Base-by-base conservation (phyloP, 2,329 filamentous ascomycete species). In the Furcasterigmium sp. region DNA sequence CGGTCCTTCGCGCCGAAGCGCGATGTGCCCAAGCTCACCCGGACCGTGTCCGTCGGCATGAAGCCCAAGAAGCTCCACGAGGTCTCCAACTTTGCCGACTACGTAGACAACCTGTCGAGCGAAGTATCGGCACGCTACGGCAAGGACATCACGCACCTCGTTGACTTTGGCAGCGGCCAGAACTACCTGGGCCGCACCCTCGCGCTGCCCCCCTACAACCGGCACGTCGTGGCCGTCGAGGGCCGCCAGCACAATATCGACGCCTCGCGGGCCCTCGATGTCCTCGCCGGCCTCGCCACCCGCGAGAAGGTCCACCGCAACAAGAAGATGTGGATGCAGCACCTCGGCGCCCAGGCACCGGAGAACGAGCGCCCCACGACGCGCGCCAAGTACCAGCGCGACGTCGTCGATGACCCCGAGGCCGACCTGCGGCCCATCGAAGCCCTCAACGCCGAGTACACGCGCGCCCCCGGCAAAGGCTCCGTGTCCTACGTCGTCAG, bases 131-230 rank as follows among this genome's bases (percentile, higher is more conserved):
- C 69, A 2, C 25, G 19, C 5, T 75, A 84, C 34, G 68, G 71
- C 1, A 64, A 71, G 38, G 65, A 73, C 13, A 82, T 96, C 47
- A 87, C 89, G 0, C 91, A 97, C 66, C 82, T 95, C 46, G 84
- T 97, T 39, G 93, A 98, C 65, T 95, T 97, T 63, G 93, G 93
- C 21, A 95, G 90, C 42, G 93, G 93, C 0, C 91, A 97, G 62
- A 97, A 96, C 58, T 98, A 98, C 57, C 80, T 98, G 4, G 91
- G 93, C 1, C 78, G 93, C 37, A 86, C 88, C 1, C 72, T 98
- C 45, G 91, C 91, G 13, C 89, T 85, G 48, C 75, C 83, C 42
- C 90, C 91, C 1, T 95, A 95, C 66, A 87, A 91, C 56, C 82
- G 84, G 55, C 81, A 90, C 51, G 85, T 97, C 35, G 82, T 97